Conservation (phyloP, 306 rosid species). For the Delonix regia region DNA sequence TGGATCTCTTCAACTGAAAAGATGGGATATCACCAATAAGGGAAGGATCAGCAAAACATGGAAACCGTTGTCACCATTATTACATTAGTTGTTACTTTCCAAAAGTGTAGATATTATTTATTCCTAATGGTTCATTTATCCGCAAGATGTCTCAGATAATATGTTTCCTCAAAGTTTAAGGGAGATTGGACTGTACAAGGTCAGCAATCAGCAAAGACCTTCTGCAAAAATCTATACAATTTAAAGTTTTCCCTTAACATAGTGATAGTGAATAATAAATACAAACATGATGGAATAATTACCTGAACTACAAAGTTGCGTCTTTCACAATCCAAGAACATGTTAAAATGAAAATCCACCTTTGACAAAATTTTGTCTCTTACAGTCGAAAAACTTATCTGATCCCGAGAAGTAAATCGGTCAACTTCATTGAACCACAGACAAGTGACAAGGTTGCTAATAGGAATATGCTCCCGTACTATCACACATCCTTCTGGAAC, state of each 20-base stretch:
- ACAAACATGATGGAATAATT: background rate
- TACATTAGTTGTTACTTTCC: too few relatives aligned
- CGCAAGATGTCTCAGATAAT: too few relatives aligned
- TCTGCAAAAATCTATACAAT: background rate
- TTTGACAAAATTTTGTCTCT: conserved; percentile 69
- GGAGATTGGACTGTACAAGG: too few relatives aligned
- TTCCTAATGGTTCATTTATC: too few relatives aligned
- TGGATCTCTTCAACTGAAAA: too few relatives aligned
- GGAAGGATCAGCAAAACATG: too few relatives aligned
- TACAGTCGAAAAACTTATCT: conserved; percentile 79
- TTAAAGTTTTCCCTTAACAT: background rate
- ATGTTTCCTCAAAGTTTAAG: too few relatives aligned
- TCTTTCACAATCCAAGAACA: conserved; percentile 94
- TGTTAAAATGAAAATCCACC: conserved; percentile 68
- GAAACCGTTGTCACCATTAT: too few relatives aligned
- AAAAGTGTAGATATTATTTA: too few relatives aligned
- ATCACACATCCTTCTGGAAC: conserved; percentile 75
- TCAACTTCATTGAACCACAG: conserved; percentile 78
- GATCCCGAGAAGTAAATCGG: conserved; percentile 75
- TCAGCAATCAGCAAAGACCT: too few relatives aligned
- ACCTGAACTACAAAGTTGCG: conserved; percentile 95
- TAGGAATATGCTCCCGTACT: conserved; percentile 67
- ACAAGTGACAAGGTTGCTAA: conserved; percentile 69
- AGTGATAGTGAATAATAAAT: background rate
- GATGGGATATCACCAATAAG: too few relatives aligned